A percentile compares a stretch with the other conserved stretches of the same genome.
Evolutionary conservation across 106 monocot genomes (phyloP).

Genomic region (Dendrobium chrysotoxum): DNA sequence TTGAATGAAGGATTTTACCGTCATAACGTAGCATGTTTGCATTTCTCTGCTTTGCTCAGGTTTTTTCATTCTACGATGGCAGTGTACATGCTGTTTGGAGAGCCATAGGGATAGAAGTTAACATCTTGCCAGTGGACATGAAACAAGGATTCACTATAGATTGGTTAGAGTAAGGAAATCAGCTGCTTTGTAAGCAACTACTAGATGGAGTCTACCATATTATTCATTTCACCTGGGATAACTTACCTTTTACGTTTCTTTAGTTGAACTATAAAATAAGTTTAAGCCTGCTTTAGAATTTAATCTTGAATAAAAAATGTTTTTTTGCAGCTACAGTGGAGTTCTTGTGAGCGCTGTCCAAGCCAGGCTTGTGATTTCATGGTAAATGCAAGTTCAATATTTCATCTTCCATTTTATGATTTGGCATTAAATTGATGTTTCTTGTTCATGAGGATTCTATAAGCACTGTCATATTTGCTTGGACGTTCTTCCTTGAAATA

Average conservation of each 20-base stretch:
- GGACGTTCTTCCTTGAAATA: neutral
- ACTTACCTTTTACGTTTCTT: neutral
- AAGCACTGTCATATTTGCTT: neutral
- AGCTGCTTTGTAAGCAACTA: neutral
- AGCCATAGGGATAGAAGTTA: conserved; percentile 36
- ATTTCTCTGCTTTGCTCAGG: conserved; percentile 32
- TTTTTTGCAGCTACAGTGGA: conserved; percentile 86
- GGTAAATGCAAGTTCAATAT: conserved; percentile 30
- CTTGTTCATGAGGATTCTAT: neutral
- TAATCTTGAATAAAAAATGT: conserved; percentile 9
- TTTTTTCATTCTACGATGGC: conserved; percentile 75
- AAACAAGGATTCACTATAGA: conserved; percentile 39
- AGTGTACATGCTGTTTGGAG: conserved; percentile 49
- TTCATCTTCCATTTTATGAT: neutral
- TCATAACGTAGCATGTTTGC: neutral
- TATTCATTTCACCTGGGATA: neutral
- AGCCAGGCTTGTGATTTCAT: conserved; percentile 52
- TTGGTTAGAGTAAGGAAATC: conserved; percentile 75
- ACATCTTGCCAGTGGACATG: conserved; percentile 28
- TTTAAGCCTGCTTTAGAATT: conserved; percentile 13
- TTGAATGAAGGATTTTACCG: neutral
- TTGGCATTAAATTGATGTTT: neutral
- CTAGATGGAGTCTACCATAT: neutral
- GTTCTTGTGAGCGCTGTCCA: conserved; percentile 71
- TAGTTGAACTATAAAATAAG: neutral